Base-by-base conservation (phyloP, 352 stramenopile species). In the Globisporangium viniferum region DNA sequence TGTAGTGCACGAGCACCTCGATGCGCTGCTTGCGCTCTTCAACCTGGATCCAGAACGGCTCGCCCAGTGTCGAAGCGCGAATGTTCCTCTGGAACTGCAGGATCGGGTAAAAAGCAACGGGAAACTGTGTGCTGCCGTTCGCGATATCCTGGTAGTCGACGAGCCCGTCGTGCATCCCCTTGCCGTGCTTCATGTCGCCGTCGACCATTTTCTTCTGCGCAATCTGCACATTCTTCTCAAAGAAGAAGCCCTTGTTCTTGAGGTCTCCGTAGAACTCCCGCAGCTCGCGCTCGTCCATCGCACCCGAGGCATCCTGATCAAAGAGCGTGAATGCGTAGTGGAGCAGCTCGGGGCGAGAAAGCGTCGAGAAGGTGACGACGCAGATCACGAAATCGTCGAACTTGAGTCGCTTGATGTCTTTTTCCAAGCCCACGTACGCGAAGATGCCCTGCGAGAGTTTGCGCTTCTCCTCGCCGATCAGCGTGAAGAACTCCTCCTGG, bases 281-380 rank as follows among this genome's bases (percentile, higher is more conserved):
- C 36, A 91, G 70, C 54, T 91, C 83, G 12, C 64, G 75, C 53
- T 69, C 73, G 63, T 90, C 80, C 80, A 92, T 88, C 41, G 79
- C 76, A 5, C 84, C 84, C 4, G 84, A 92, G 10, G 78, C 74
- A 61, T 92, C 82, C 8, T 80, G 71, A 60, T 92, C 84, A 55
- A 90, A 92, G 22, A 90, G 70, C 10, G 70, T 78, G 70, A 92
- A 92, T n/a, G 80, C 82, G 54, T 87, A 92, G 41, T 86, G 72
- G 5, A 90, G 59, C 8, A 92, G 56, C 48, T 92, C 84, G 8
- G 68, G 75, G 1, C 77, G 82, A 9, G 82, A 81, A 31, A 83
- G 74, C 22, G 75, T 67, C 0, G 84, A 73, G 24, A 92, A 73
- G 1, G 80, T 89, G 4, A 74, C 77, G 49, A 86, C 69, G 48